Base-by-base conservation (phyloP, 768 basidiomycete species). In the Dacryopinax spathularia region DNA sequence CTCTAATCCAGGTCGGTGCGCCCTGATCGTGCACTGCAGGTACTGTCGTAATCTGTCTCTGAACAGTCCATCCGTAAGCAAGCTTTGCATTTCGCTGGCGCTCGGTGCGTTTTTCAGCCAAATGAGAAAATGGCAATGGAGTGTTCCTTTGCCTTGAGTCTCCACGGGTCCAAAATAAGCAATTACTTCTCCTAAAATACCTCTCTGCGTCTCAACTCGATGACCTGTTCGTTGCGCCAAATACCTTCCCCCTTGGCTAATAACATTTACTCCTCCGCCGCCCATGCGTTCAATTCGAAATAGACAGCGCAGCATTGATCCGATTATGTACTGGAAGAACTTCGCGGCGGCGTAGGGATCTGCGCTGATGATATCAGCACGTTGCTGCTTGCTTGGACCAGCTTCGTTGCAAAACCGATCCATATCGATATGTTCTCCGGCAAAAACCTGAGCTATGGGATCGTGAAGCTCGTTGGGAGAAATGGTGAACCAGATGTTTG, bases 381-480 rank as follows among this genome's bases (percentile, higher is more conserved):
- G 68, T 34, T 66, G 60, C 0, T 65, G 41, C 0, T 43, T 56
- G 25, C 67, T 65, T 0, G 76, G 77, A 0, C 76, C 75, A 1
- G 64, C 35, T 0, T 67, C 66, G 0, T 62, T 29, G 1, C 64
- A 2, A 60, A 81, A 80, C 0, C 65, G 0, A 60, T 82, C 76
- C 7, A 82, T 62, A 60, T 81, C 70, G 7, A 82, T 80, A 0
- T 77, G 67, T 31, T 71, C 72, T 0, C 81, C 79, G 0, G 75
- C 72, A 15, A 82, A 69, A 0, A 81, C 72, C 61, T 81, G 79
- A 0, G 75, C 77, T 22, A 80, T 72, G 0, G 79, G 79, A 65
- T 80, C 77, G 34, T 77, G 73, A 0, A 74, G 60, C 62, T 80
- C 77, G 0, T 67, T 62, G 0, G 75, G 77, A 65, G 79, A 80